A percentile compares a stretch with the other conserved stretches of the same genome.
Evolutionary conservation across 31 red algal species (phyloP).

Genomic region (Odonthalia washingtoniensis): DNA sequence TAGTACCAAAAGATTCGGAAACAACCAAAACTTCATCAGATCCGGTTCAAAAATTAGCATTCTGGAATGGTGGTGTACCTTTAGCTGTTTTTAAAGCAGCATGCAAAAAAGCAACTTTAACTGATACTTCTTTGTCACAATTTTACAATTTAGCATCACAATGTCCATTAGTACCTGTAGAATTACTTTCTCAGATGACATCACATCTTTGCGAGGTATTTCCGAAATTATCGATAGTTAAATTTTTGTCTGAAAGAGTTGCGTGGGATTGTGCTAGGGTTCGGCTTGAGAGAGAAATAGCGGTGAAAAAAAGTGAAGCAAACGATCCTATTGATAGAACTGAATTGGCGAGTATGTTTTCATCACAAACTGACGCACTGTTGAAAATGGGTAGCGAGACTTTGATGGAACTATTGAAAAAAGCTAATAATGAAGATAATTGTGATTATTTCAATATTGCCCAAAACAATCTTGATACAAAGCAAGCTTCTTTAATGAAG

Average conservation of each 20-base stretch:
- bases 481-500: not conserved
- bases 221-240: not conserved
- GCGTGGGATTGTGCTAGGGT: constrained; percentile 51
- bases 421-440: not conserved
- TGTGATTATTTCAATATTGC: too few relatives aligned
- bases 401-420: not conserved
- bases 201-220: constrained; percentile 6
- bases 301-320: not conserved
- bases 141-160: constrained; percentile 51
- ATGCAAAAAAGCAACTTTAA: constrained; percentile 18
- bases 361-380: not conserved
- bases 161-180: constrained; percentile 52
- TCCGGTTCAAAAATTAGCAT: constrained; percentile 1
- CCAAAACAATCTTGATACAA: too few relatives aligned
- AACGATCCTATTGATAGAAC: too few relatives aligned
- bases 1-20: not conserved
- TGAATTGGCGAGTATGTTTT: not conserved
- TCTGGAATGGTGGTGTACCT: constrained; percentile 77
- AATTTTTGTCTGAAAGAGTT: constrained; percentile 15
- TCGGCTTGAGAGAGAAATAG: constrained; percentile 28
- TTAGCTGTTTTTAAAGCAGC: constrained; percentile 55
- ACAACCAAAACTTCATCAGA: not conserved
- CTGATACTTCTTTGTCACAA: constrained; percentile 11
- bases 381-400: not conserved
- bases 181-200: constrained; percentile 35